Evolutionary conservation across 1,284 basidiomycete genomes (phyloP).

Genomic region (Exobasidium cylindrosporum): DNA sequence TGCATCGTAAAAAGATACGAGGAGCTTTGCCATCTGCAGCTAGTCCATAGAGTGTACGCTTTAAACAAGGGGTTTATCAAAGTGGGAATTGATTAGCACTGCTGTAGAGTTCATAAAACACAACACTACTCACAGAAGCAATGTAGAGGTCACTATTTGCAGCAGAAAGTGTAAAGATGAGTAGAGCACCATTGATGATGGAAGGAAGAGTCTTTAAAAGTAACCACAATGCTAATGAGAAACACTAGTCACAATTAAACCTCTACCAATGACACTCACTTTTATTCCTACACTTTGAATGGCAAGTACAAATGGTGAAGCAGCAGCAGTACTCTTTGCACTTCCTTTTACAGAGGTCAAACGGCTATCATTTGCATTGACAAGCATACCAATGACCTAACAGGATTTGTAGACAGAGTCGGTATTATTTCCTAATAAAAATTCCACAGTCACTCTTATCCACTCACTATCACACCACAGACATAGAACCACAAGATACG

Average conservation of each 20-base stretch:
- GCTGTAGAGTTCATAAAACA: no score
- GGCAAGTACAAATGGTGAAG: constrained; percentile 81
- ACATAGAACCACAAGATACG: constrained; percentile 70
- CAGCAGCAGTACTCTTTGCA: constrained; percentile 64
- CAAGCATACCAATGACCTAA: constrained; percentile 67
- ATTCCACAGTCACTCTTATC: constrained; percentile 36
- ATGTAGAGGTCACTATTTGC: constrained; percentile 63
- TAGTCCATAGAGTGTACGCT: constrained; percentile 55
- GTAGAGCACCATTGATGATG: constrained; percentile 57
- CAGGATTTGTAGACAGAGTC: constrained; percentile 63
- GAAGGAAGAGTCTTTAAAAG: background rate
- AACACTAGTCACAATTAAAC: no score
- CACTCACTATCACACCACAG: constrained; percentile 56
- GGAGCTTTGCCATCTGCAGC: constrained; percentile 59
- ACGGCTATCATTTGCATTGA: constrained; percentile 66
- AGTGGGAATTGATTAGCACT: background rate
- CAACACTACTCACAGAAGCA: constrained; percentile 47
- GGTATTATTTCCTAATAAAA: constrained; percentile 63
- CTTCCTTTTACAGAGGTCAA: constrained; percentile 60
- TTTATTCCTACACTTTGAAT: background rate
- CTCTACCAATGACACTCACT: constrained; percentile 61
- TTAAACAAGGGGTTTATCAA: no score
- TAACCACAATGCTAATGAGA: no score
- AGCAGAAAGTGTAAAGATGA: constrained; percentile 62
- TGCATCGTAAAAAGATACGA: constrained; percentile 37